Base-by-base conservation (phyloP, 768 basidiomycete genomes). In the Suillus brevipes region DNA sequence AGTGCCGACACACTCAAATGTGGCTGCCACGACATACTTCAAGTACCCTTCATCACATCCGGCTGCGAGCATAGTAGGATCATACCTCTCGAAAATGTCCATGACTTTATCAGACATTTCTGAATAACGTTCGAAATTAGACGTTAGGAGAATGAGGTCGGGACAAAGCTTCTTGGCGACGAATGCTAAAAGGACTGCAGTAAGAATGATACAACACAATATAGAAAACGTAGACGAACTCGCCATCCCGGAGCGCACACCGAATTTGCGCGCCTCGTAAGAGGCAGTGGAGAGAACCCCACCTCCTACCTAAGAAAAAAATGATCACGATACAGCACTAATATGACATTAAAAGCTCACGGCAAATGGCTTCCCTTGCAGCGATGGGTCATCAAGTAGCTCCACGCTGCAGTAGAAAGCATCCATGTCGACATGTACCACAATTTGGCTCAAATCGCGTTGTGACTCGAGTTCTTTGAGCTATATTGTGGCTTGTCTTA, bases 351-450 rank as follows among this genome's bases (percentile, higher is more conserved):
- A 9, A 0, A 23, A n/a, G 20, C 81, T 36, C 70, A 91, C 92
- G 34, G 83, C 91, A 72, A 94, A 94, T 1, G 92, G 83, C 69
- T 92, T 93, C 23, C 86, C 89, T 38, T 81, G 78, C 43, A 91
- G 85, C 68, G 78, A 78, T 18, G 87, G 89, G 68, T 90, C 78
- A 68, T 88, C 79, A 25, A 91, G 81, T 1, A 89, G 77, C 73
- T 95, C 93, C 1, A 94, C 92, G 58, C 83, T 91, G 13, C 92
- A 91, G 68, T 85, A 95, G 78, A 97, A 97, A 4, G 94, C 94
- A 74, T 98, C 97, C 87, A 96, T 95, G 72, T 99, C 97, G 37
- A 97, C 89, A 73, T 99, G 95, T 6, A 98, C 92, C 65, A 99
- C 92, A 23, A 79, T 84, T 75, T 96, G 92, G 3, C 85, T 84